These are phyloP conservation scores for Bruguiera hainesii DNA, from an alignment of 441 rosid species.

Conservation along the genomic window DNA sequence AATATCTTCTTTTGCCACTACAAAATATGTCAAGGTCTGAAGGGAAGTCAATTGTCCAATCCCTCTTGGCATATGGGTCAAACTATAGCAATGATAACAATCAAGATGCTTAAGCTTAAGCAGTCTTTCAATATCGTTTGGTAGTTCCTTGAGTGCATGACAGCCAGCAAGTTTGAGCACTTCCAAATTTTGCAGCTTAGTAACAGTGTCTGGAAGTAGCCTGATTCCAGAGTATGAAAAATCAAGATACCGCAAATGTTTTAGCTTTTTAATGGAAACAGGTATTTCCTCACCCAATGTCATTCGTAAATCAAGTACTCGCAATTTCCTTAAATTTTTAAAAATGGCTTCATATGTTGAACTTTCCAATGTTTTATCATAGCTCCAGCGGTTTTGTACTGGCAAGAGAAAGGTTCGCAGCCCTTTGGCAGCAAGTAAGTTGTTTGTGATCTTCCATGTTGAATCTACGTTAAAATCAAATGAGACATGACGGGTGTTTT, in stretches of 20 bases:
- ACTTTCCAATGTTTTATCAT: not conserved
- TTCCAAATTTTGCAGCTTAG: not conserved
- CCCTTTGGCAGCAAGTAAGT: not conserved
- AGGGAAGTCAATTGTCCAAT: not conserved
- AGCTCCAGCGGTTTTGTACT: not conserved
- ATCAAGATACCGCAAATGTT: conserved; percentile 3
- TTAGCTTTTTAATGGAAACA: not conserved
- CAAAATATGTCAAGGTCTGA: not conserved
- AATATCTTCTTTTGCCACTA: too few relatives aligned
- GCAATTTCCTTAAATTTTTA: not conserved
- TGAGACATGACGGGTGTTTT: not conserved
- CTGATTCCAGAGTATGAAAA: not conserved
- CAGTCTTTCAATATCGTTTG: not conserved
- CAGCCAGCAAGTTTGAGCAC: not conserved
- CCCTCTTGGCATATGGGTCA: not conserved
- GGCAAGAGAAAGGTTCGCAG: not conserved
- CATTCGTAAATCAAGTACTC: not conserved
- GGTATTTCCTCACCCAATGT: not conserved
- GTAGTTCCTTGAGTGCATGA: not conserved
- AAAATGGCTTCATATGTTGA: not conserved
- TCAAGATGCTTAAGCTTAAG: not conserved
- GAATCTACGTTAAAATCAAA: not conserved
- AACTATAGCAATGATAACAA: not conserved
- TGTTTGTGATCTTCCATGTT: not conserved
- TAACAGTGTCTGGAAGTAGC: not conserved